Evolutionary conservation across 1,284 basidiomycete genomes (phyloP).

Genomic region (Cutaneotrichosporon cutaneum): DNA sequence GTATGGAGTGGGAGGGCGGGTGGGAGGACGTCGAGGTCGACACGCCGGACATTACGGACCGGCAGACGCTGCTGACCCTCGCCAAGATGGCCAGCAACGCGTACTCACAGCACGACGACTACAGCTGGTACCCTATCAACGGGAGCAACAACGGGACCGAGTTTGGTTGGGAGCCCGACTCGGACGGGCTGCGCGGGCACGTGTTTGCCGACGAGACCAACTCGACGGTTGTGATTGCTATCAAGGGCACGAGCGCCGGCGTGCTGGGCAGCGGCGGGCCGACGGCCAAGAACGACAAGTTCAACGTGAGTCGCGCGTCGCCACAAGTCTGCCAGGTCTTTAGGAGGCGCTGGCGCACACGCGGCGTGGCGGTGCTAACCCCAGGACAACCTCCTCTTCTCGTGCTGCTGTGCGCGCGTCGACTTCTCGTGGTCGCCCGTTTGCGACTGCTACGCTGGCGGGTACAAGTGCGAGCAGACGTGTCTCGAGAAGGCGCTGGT

Average conservation of each 20-base stretch:
- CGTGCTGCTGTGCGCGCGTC: constrained; percentile 93
- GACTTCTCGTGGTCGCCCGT: constrained; percentile 95
- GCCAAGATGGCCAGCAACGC: constrained; percentile 96
- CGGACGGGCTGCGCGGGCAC: constrained; percentile 86
- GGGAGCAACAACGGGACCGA: constrained; percentile 69
- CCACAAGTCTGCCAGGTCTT: neutral
- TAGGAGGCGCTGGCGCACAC: neutral
- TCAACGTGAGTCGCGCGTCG: constrained; percentile 59
- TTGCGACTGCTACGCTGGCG: constrained; percentile 83
- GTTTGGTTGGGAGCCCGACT: constrained; percentile 87
- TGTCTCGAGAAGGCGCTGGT: constrained; percentile 78
- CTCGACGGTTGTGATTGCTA: constrained; percentile 78
- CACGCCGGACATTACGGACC: constrained; percentile 64
- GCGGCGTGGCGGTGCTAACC: too few relatives aligned
- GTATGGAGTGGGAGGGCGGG: constrained; percentile 17
- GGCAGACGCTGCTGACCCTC: constrained; percentile 73
- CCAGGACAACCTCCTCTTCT: constrained; percentile 89
- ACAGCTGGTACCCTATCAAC: constrained; percentile 74
- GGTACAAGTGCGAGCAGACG: constrained; percentile 76
- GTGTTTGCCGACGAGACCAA: constrained; percentile 84
- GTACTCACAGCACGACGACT: constrained; percentile 64
- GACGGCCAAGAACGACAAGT: constrained; percentile 85
- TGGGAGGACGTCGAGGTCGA: constrained; percentile 58
- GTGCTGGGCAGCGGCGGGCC: constrained; percentile 77
- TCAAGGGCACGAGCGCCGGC: constrained; percentile 89